Evolutionary conservation across 106 monocot genomes (phyloP).

Genomic region (Hemerocallis citrina): DNA sequence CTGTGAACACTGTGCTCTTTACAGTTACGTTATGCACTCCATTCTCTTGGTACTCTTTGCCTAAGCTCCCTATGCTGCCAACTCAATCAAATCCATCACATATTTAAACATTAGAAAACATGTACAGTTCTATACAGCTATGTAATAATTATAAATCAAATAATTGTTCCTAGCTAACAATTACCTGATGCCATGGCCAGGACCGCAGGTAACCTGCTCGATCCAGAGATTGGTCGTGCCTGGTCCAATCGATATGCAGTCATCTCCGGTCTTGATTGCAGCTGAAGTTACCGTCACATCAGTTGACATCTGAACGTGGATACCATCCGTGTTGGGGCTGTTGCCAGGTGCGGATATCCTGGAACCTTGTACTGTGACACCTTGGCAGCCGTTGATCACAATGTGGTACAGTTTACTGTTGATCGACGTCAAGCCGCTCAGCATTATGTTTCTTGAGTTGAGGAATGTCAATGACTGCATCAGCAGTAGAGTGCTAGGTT

Average conservation of each 20-base stretch:
- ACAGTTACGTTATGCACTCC: conserved; percentile 15
- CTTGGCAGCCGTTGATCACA: conserved; percentile 27
- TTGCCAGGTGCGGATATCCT: conserved; percentile 35
- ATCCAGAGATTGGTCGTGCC: conserved; percentile 49
- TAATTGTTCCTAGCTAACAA: no score
- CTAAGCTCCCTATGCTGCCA: conserved; percentile 15
- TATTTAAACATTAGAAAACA: not conserved
- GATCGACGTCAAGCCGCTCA: conserved; percentile 45
- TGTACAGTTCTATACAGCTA: not conserved
- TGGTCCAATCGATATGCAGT: conserved; percentile 69
- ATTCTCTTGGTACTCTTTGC: not conserved
- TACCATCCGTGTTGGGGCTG: conserved; percentile 83
- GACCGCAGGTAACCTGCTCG: conserved; percentile 49
- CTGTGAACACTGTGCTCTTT: not conserved
- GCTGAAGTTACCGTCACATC: conserved; percentile 30
- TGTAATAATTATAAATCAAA: no score
- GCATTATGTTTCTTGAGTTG: conserved; percentile 39
- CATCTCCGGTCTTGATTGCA: conserved; percentile 66
- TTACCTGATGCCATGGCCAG: conserved; percentile 68
- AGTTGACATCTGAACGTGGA: conserved; percentile 58
- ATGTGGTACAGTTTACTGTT: conserved; percentile 71
- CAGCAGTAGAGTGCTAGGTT: no score
- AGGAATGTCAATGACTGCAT: conserved; percentile 48
- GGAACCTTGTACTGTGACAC: conserved; percentile 31
- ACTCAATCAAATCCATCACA: not conserved